Base-by-base conservation (phyloP, 345 rosid genomes). In the Euphorbia tirucalli region DNA sequence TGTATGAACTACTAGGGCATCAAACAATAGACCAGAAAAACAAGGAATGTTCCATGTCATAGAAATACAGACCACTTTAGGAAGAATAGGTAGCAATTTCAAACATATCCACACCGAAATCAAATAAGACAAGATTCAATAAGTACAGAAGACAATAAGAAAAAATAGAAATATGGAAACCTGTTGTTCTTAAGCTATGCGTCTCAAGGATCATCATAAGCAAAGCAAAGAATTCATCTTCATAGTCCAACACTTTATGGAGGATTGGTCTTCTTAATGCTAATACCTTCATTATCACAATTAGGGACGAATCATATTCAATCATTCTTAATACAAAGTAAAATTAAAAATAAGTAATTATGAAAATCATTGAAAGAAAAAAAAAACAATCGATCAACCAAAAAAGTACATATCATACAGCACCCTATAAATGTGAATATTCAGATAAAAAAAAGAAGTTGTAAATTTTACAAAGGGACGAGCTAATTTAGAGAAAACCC, bases 181-280 rank as follows among this genome's bases (percentile, higher is more conserved):
- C 99, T 84, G 99, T 93, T 55, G 88, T 95, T 71, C 97, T 83
- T 72, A 95, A 85, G 84, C 99, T 95, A 78, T 93, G 99, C 41
- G 88, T 84, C 81, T 95, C 99, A 4, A 95, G 98, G 61, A 91
- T 80, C 78, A 90, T 81, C 98, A 90, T 90, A 73, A 95, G 89
- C 73, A 88, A 71, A 70, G 94, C 90, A 77, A 85, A 95, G 87
- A 91, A 95, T 68, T 95, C 99, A 77, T 95, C 99, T 66, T 95
- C 99, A 46, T 84, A 89, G 79, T 95, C 99, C 72, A 95, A 83
- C 46, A 95, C 83, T 69, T 85, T 95, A 65, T 95, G 99, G 16
- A 95, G 88, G 66, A 95, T 78, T 0, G 99, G 96, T 75, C 97
- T 85, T 78, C 99, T 87, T 74, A 95, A 77, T 25, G 99, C 98